These are phyloP conservation scores for Schizopora paradoxa DNA, from an alignment of 1,284 basidiomycete species.

Conservation along the genomic window DNA sequence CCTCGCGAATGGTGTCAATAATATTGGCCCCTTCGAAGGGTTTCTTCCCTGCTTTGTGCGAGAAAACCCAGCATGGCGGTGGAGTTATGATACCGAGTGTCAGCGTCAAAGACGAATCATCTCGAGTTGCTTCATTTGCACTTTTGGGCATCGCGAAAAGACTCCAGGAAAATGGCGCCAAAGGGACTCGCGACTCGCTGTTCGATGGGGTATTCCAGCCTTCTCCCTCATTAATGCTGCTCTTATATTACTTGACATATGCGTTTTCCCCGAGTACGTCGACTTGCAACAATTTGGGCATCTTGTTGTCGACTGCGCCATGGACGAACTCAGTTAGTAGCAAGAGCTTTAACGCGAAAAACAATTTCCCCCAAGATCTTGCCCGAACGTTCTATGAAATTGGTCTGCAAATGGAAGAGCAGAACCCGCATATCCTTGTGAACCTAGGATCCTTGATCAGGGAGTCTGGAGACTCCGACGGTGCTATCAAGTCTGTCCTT, in stretches of 20 bases:
- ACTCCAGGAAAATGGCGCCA: slow-evolving; percentile 38
- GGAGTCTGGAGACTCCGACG: slow-evolving; percentile 46
- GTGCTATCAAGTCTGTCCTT: slow-evolving; percentile 43
- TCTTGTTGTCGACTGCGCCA: slow-evolving; percentile 45
- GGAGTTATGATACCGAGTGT: slow-evolving; percentile 22
- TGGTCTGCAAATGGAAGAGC: slow-evolving; percentile 48
- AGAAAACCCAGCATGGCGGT: slow-evolving; percentile 12
- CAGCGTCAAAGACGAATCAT: slow-evolving; percentile 24
- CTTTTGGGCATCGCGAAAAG: slow-evolving; percentile 52
- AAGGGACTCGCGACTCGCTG: slow-evolving; percentile 24
- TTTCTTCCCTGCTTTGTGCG: slow-evolving; percentile 33
- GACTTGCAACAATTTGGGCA: slow-evolving; percentile 58
- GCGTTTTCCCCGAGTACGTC: slow-evolving; percentile 49
- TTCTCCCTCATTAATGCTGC: slow-evolving; percentile 41
- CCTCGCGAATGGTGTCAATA: slow-evolving; percentile 29
- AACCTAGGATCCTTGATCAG: slow-evolving; percentile 58
- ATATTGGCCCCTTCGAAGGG: slow-evolving; percentile 36
- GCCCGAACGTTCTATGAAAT: slow-evolving; percentile 51
- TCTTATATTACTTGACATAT: slow-evolving; percentile 55
- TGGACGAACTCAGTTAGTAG: too few species aligned
- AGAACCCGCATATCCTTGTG: slow-evolving; percentile 55
- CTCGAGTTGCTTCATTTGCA: slow-evolving; percentile 46
- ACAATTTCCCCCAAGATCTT: slow-evolving; percentile 32
- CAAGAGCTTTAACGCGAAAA: slow-evolving; percentile 26
- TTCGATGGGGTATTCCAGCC: slow-evolving; percentile 36